phyloP scores from a whole-genome alignment of 2,329 filamentous ascomycete genomes.

The Xylaria sp. region DNA sequence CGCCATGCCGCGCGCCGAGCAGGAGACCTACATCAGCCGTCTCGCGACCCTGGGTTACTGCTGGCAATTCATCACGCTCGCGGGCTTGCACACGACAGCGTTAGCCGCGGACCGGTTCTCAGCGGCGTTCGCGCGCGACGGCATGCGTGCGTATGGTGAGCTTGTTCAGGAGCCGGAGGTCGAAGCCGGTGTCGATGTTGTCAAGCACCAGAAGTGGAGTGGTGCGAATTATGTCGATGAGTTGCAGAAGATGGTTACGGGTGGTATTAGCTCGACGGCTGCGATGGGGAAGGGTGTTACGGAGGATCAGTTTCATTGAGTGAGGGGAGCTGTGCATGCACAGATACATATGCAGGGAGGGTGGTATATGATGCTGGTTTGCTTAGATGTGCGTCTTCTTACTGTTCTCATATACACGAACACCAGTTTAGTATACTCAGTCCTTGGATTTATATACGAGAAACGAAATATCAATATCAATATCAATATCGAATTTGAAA shows the following conservation, averaged over 20 bases:
- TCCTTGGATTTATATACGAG: too few relatives aligned
- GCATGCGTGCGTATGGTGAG: slow-evolving; percentile 96
- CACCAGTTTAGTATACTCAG: too few relatives aligned
- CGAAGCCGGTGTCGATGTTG: slow-evolving; percentile 81
- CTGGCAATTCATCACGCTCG: slow-evolving; percentile 99
- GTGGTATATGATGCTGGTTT: not conserved
- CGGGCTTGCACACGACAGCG: slow-evolving; percentile 90
- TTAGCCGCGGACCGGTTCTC: slow-evolving; percentile 88
- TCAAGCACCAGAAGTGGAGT: slow-evolving; percentile 98
- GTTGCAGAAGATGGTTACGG: slow-evolving; percentile 93
- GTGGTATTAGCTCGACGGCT: slow-evolving; percentile 83
- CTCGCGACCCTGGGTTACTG: slow-evolving; percentile 87
- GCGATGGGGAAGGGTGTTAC: slow-evolving; percentile 98
- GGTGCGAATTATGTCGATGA: slow-evolving; percentile 94
- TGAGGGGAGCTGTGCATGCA: not conserved
- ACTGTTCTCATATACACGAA: too few relatives aligned
- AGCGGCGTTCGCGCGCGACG: slow-evolving; percentile 69
- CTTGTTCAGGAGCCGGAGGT: slow-evolving; percentile 98
- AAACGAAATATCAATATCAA: too few relatives aligned
- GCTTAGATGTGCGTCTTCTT: too few relatives aligned
- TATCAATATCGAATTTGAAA: too few relatives aligned
- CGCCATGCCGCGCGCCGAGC: slow-evolving; percentile 84
- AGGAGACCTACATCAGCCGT: slow-evolving; percentile 94
- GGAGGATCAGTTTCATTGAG: slow-evolving; percentile 84
- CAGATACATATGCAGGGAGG: not conserved